These are phyloP conservation scores for Rhodotorula mucilaginosa DNA, from an alignment of 1,284 basidiomycete genomes.

Conservation along the genomic window DNA sequence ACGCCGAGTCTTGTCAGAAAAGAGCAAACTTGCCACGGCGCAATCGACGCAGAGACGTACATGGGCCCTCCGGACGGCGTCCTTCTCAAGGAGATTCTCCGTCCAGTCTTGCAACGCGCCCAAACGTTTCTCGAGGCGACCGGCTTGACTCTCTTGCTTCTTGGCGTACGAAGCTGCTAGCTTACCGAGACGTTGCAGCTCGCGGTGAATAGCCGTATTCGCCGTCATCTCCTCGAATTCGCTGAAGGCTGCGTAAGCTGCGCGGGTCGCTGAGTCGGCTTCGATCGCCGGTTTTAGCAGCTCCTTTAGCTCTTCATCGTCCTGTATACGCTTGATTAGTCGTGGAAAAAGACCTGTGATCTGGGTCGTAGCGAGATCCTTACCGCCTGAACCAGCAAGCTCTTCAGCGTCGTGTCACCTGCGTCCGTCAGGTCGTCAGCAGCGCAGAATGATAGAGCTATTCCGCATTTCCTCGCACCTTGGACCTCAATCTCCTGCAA, in stretches of 20 bases:
- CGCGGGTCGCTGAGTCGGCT: background rate
- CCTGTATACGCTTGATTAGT: background rate
- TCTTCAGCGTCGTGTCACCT: too few relatives aligned
- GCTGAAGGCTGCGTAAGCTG: conserved; percentile 7
- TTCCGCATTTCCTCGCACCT: background rate
- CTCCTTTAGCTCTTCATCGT: background rate
- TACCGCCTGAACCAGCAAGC: too few relatives aligned
- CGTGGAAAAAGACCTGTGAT: too few relatives aligned
- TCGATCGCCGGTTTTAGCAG: background rate
- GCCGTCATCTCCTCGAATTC: background rate
- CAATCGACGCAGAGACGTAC: background rate
- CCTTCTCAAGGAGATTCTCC: conserved; percentile 18
- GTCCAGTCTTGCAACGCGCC: conserved; percentile 15
- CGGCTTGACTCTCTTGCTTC: background rate
- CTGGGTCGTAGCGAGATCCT: too few relatives aligned
- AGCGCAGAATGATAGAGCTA: background rate
- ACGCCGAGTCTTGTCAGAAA: background rate
- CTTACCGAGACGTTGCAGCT: conserved; percentile 12
- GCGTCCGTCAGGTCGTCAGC: too few relatives aligned
- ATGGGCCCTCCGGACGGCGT: conserved; percentile 13
- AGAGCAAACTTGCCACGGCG: background rate
- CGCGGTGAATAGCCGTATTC: conserved; percentile 1
- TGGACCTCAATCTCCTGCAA: conserved; percentile 7
- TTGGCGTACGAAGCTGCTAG: conserved; percentile 1
- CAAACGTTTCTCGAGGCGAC: conserved; percentile 12